Evolutionary conservation across 768 basidiomycete genomes (phyloP).

Genomic region (Tremella mesenterica): DNA sequence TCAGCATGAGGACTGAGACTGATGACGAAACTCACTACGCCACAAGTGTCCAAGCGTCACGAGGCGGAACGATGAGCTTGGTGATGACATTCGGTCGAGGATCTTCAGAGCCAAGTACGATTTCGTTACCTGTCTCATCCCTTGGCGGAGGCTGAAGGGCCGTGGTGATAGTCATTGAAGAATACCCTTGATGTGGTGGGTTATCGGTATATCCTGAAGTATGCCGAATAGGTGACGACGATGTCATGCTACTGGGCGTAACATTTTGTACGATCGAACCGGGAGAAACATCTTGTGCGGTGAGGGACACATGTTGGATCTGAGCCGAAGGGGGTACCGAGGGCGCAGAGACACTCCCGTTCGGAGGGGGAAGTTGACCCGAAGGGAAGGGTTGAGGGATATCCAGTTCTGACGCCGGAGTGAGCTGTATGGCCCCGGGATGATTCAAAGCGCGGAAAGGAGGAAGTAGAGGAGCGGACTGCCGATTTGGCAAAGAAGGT

Average conservation of each 20-base stretch:
- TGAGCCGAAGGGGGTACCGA: not conserved
- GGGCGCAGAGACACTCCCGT: not conserved
- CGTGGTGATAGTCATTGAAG: too few relatives aligned
- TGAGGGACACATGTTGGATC: not conserved
- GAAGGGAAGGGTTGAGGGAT: not conserved
- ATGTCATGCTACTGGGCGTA: not conserved
- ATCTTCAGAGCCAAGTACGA: conserved; percentile 17
- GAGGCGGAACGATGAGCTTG: conserved; percentile 12
- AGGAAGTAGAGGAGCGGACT: not conserved
- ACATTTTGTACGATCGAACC: not conserved
- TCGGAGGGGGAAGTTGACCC: not conserved
- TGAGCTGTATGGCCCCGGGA: conserved; percentile 4
- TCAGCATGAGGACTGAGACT: not conserved
- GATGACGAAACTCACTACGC: conserved; percentile 14
- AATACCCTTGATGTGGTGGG: not conserved
- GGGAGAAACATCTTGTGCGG: too few relatives aligned
- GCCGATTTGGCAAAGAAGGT: not conserved
- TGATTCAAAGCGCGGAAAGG: conserved; percentile 4
- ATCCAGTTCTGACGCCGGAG: conserved; percentile 7
- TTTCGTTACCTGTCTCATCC: not conserved
- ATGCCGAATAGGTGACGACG: not conserved
- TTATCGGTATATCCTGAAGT: not conserved
- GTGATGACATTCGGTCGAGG: conserved; percentile 22
- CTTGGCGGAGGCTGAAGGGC: too few relatives aligned
- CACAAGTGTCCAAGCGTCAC: conserved; percentile 17